Percentiles rank a stretch among this genome's conserved stretches.
phyloP scores from a whole-genome alignment of 768 basidiomycete genomes.

The Melanogaster broomeanus region DNA sequence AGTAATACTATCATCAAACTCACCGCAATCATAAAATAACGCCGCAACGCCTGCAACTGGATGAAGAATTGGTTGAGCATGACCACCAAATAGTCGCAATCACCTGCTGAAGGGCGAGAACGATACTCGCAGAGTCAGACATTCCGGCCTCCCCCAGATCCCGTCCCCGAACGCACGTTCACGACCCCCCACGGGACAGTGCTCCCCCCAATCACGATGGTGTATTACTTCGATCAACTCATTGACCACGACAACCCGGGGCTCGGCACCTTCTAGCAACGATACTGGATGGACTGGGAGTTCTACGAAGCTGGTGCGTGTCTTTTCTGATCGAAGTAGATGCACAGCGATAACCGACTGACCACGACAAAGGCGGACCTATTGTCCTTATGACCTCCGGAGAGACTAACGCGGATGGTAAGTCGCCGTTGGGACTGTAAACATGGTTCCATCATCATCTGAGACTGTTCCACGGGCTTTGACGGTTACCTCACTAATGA shows the following conservation, averaged over 20 bases:
- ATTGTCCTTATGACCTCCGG: slow-evolving; percentile 53
- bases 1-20: not conserved
- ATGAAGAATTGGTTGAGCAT: not conserved
- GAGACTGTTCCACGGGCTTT: slow-evolving; percentile 18
- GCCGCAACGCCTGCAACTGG: slow-evolving; percentile 11
- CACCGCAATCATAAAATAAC: slow-evolving; percentile 17
- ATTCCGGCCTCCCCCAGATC: slow-evolving; percentile 16
- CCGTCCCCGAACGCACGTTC: slow-evolving; percentile 7
- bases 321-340: not conserved
- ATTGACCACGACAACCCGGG: slow-evolving; percentile 54
- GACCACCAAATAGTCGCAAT: not conserved
- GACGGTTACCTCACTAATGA: slow-evolving; percentile 61
- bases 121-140: not conserved
- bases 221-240: slow-evolving; percentile 33
- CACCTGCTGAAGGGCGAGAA: slow-evolving; percentile 5
- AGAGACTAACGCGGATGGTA: slow-evolving; percentile 54
- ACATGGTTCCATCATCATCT: not conserved
- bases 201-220: slow-evolving; percentile 26
- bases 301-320: slow-evolving; percentile 54
- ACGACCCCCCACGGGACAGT: slow-evolving; percentile 23
- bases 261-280: slow-evolving; percentile 74
- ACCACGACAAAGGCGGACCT: slow-evolving; percentile 20
- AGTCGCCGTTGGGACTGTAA: not conserved
- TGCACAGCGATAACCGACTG: not conserved
- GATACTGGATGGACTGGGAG: slow-evolving; percentile 72